phyloP scores from a whole-genome alignment of 768 basidiomycete species.

The Collybia nuda region DNA sequence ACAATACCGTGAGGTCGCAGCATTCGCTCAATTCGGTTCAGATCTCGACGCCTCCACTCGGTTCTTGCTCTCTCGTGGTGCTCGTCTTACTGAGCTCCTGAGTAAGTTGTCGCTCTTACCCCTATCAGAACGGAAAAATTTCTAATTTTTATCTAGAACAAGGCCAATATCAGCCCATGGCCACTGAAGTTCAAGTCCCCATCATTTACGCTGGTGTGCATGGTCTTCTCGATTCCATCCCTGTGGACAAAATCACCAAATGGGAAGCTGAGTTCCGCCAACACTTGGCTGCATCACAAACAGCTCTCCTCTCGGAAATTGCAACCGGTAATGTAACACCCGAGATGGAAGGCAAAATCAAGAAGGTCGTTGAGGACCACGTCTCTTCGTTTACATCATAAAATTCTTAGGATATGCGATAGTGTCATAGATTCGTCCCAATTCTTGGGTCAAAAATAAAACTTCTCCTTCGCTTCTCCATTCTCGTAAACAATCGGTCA shows the following conservation, averaged over 20 bases:
- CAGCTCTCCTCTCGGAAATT: conserved; percentile 81
- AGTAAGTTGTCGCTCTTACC: conserved; percentile 59
- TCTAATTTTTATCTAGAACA: no score
- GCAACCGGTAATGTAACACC: conserved; percentile 79
- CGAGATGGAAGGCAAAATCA: conserved; percentile 91
- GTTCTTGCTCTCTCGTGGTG: conserved; percentile 97
- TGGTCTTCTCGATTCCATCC: conserved; percentile 96
- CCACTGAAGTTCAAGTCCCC: conserved; percentile 96
- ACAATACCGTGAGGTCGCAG: conserved; percentile 99
- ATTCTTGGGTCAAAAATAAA: conserved; percentile 16
- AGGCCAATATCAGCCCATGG: conserved; percentile 94
- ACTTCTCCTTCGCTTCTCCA: conserved; percentile 16
- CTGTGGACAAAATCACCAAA: conserved; percentile 90
- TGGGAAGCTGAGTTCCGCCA: conserved; percentile 94
- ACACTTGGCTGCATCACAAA: conserved; percentile 77
- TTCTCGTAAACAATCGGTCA: neutral
- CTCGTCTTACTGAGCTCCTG: conserved; percentile 95
- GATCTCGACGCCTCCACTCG: conserved; percentile 99
- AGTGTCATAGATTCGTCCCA: conserved; percentile 11
- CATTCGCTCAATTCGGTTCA: conserved; percentile 99
- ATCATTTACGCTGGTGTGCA: conserved; percentile 99
- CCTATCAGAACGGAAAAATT: no score
- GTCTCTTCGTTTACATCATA: conserved; percentile 77
- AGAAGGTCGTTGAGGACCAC: conserved; percentile 91
- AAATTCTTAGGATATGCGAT: conserved; percentile 13